A percentile compares a stretch with the other conserved stretches of the same genome.
Evolutionary conservation across 1,284 basidiomycete species (phyloP).

Genomic region (Ganoderma lingzhi): DNA sequence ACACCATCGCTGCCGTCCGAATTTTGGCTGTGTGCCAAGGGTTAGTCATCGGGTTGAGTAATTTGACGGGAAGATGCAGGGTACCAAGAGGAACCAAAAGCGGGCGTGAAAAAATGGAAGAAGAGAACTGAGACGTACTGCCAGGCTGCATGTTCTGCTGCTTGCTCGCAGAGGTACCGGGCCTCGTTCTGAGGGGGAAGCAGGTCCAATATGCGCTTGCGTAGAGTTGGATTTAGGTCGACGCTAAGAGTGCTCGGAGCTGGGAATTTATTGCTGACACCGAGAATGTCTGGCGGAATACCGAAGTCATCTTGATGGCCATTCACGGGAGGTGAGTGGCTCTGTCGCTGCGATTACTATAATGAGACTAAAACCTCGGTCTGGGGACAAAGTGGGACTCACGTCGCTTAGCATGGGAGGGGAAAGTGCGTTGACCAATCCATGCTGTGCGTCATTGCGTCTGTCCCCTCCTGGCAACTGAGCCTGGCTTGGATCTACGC

Average conservation of each 20-base stretch:
- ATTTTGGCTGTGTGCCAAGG: conserved; percentile 57
- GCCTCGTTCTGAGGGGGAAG: conserved; percentile 65
- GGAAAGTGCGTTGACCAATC: conserved; percentile 26
- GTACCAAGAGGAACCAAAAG: conserved; percentile 18
- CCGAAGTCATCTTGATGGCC: conserved; percentile 47
- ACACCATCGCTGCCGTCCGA: conserved; percentile 71
- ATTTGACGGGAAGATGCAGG: conserved; percentile 26
- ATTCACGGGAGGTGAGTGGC: conserved; percentile 25
- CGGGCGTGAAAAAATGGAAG: conserved; percentile 19
- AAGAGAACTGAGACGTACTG: conserved; percentile 56
- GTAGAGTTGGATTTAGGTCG: conserved; percentile 56
- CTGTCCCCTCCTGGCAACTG: conserved; percentile 25
- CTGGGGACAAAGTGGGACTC: conserved; percentile 4
- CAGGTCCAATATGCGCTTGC: conserved; percentile 64
- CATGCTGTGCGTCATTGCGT: conserved; percentile 37
- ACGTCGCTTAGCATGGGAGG: conserved; percentile 41
- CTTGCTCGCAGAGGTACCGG: conserved; percentile 63
- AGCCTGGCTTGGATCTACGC: conserved; percentile 36
- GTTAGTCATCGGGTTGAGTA: conserved; percentile 29
- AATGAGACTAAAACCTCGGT: neutral
- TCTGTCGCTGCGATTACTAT: conserved; percentile 19
- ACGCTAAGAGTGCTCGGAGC: conserved; percentile 60
- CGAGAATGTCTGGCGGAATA: conserved; percentile 61
- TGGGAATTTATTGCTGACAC: conserved; percentile 68
- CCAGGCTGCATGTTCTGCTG: conserved; percentile 71